Evolutionary conservation across 2,329 filamentous ascomycete genomes (phyloP).

Genomic region (Fusarium protoensiforme): DNA sequence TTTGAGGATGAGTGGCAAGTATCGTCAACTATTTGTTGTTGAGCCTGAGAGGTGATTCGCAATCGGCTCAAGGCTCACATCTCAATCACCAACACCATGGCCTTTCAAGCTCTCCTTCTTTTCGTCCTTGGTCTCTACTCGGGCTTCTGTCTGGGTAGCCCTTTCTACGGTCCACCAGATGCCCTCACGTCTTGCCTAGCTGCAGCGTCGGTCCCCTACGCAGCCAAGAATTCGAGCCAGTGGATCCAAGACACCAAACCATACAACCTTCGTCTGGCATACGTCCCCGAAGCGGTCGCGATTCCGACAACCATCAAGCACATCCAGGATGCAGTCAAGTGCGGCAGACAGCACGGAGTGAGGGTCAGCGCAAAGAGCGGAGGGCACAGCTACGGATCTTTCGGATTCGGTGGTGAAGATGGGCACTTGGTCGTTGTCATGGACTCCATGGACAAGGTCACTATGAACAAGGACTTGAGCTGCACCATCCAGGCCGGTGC

Average conservation of each 20-base stretch:
- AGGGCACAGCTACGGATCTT: slow-evolving; percentile 65
- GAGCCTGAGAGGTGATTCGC: neutral
- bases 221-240: slow-evolving; percentile 24
- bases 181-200: slow-evolving; percentile 42
- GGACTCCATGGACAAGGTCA: slow-evolving; percentile 52
- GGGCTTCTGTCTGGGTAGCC: neutral
- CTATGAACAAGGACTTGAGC: slow-evolving; percentile 30
- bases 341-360: slow-evolving; percentile 53
- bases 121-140: slow-evolving; percentile 12
- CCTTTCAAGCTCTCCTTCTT: neutral
- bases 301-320: slow-evolving; percentile 50
- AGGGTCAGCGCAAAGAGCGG: slow-evolving; percentile 64
- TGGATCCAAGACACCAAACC: slow-evolving; percentile 50
- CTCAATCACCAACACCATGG: neutral
- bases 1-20: neutral
- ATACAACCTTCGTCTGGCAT: slow-evolving; percentile 49
- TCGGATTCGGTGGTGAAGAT: slow-evolving; percentile 55
- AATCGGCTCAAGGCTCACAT: neutral
- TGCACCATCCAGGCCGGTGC: slow-evolving; percentile 55
- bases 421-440: slow-evolving; percentile 55
- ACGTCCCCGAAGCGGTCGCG: slow-evolving; percentile 46
- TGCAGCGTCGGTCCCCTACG: slow-evolving; percentile 33
- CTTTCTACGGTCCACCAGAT: slow-evolving; percentile 3
- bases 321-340: slow-evolving; percentile 58
- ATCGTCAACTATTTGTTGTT: neutral